Conservation (phyloP, 768 basidiomycete species). For the Naganishia antarctica region DNA sequence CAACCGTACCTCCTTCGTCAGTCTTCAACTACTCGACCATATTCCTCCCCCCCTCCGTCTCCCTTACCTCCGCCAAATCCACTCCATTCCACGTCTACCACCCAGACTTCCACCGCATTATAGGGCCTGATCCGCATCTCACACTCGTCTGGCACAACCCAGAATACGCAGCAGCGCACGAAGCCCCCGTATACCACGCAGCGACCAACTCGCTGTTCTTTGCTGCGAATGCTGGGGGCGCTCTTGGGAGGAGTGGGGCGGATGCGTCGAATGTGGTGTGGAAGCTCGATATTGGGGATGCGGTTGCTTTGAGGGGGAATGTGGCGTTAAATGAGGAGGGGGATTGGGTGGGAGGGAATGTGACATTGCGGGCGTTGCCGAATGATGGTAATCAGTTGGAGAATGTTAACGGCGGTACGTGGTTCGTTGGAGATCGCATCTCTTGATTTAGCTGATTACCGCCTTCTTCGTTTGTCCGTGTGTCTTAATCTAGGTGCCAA, state of each 20-base stretch:
- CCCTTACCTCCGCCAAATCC: conserved; percentile 53
- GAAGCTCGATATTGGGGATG: conserved; percentile 61
- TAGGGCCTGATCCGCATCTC: conserved; percentile 60
- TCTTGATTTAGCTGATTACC: background rate
- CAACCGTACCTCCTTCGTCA: conserved; percentile 5
- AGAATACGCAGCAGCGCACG: conserved; percentile 69
- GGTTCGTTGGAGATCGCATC: background rate
- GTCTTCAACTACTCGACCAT: conserved; percentile 28
- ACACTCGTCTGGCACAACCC: conserved; percentile 60
- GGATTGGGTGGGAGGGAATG: conserved; percentile 25
- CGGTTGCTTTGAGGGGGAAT: conserved; percentile 43
- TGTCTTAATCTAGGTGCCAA: conserved; percentile 46
- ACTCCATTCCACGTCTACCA: conserved; percentile 57
- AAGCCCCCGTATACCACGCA: conserved; percentile 60
- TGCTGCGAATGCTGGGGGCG: conserved; percentile 63
- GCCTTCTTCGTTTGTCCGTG: background rate
- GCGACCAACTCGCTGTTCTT: conserved; percentile 72
- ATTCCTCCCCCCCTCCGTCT: conserved; percentile 59
- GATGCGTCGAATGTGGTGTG: conserved; percentile 62
- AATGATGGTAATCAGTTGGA: conserved; percentile 42
- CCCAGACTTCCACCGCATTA: conserved; percentile 57
- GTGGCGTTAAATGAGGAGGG: background rate
- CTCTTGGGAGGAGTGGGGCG: conserved; percentile 61
- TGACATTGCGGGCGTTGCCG: conserved; percentile 46
- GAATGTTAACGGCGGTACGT: conserved; percentile 20